A percentile compares a stretch with the other conserved stretches of the same genome.
These are phyloP conservation scores for Salix dunnii DNA, from an alignment of 345 rosid species.

Conservation along the genomic window DNA sequence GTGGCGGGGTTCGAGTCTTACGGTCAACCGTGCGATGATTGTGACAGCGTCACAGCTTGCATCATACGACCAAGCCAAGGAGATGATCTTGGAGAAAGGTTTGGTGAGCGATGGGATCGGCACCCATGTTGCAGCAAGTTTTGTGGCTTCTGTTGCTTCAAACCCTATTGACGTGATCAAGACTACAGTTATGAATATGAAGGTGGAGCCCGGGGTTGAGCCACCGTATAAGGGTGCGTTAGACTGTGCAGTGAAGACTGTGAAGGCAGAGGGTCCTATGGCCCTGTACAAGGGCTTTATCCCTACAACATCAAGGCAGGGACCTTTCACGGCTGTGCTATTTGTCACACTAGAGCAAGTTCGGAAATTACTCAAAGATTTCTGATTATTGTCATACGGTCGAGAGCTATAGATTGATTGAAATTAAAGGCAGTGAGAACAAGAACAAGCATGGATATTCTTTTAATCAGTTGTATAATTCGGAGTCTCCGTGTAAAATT, in stretches of 20 bases:
- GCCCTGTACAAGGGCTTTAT: conserved; percentile 21
- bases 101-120: conserved; percentile 17
- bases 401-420: too few species aligned
- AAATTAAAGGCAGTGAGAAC: too few species aligned
- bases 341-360: conserved; percentile 22
- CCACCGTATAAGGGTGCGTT: conserved; percentile 20
- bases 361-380: conserved; percentile 14
- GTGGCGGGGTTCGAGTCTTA: conserved; percentile 12
- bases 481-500: too few species aligned
- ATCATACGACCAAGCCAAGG: conserved; percentile 16
- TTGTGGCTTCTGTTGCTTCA: conserved; percentile 12
- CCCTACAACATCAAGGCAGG: conserved; percentile 23
- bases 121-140: conserved; percentile 16
- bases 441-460: too few species aligned
- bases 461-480: too few species aligned
- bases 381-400: too few species aligned
- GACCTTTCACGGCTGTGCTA: conserved; percentile 19
- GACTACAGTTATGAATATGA: conserved; percentile 22
- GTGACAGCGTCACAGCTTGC: conserved; percentile 20
- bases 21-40: conserved; percentile 14
- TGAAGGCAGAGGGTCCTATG: conserved; percentile 9
- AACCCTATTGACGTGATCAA: conserved; percentile 25
- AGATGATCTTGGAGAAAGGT: conserved; percentile 11
- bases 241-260: conserved; percentile 19
- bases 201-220: conserved; percentile 16